Percentiles rank a stretch among this genome's conserved stretches.
phyloP scores from a whole-genome alignment of 805 yeast genomes.

The Candida incommunis region DNA sequence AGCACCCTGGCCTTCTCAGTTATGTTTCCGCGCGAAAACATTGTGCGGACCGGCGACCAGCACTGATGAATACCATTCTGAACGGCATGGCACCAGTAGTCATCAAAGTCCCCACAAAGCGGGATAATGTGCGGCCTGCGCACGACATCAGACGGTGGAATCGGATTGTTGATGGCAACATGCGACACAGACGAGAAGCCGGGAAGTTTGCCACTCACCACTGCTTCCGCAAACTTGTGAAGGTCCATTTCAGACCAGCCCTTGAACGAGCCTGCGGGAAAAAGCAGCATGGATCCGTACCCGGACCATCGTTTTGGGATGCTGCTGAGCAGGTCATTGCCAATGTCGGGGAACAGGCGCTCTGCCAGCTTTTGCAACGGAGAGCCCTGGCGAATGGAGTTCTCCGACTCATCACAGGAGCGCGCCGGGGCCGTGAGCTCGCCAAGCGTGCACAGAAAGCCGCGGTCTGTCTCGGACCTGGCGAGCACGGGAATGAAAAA shows the following conservation, averaged over 20 bases:
- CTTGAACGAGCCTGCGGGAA: constrained; percentile 35
- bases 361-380: not conserved
- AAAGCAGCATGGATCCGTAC: constrained; percentile 54
- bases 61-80: constrained; percentile 68
- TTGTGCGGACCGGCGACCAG: constrained; percentile 78
- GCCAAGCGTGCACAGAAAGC: not conserved
- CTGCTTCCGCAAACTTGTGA: constrained; percentile 9
- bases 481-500: not conserved
- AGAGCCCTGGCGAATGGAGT: not conserved
- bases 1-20: constrained; percentile 63
- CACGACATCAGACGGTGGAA: constrained; percentile 36
- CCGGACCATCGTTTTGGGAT: constrained; percentile 41
- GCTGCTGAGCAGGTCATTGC: not conserved
- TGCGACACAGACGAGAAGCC: constrained; percentile 29
- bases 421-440: constrained; percentile 1
- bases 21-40: constrained; percentile 81
- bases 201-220: constrained; percentile 16
- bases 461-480: not conserved
- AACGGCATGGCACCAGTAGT: constrained; percentile 56
- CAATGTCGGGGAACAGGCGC: not conserved
- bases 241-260: constrained; percentile 5
- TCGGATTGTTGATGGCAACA: constrained; percentile 60
- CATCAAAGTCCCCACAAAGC: constrained; percentile 57
- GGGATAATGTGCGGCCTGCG: constrained; percentile 54
- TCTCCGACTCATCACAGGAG: not conserved